Evolutionary conservation across 345 rosid genomes (phyloP).

Genomic region (Cardamine resedifolia): DNA sequence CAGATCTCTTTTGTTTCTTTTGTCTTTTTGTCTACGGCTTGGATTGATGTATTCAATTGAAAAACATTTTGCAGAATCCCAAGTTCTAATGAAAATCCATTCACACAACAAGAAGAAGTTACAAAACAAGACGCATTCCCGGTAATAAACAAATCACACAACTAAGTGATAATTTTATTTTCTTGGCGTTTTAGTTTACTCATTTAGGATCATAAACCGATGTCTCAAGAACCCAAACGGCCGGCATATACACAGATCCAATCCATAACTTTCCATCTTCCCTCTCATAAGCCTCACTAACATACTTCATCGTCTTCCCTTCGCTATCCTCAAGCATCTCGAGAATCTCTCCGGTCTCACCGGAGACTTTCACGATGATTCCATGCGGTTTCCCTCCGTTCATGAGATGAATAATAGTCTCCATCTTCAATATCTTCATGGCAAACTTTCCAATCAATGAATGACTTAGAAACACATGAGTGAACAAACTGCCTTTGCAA

Average conservation of each 20-base stretch:
- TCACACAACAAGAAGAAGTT: background rate
- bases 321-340: slow-evolving; percentile 51
- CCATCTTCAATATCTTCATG: slow-evolving; percentile 41
- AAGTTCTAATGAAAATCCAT: background rate
- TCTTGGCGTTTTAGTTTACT: background rate
- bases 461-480: slow-evolving; percentile 37
- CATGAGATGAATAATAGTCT: slow-evolving; percentile 43
- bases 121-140: background rate
- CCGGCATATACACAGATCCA: slow-evolving; percentile 59
- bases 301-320: slow-evolving; percentile 47
- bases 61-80: slow-evolving; percentile 13
- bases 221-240: slow-evolving; percentile 42
- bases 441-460: slow-evolving; percentile 41
- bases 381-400: slow-evolving; percentile 60
- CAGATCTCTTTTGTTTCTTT: no score
- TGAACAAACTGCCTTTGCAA: slow-evolving; percentile 5
- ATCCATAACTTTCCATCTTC: slow-evolving; percentile 57
- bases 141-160: background rate
- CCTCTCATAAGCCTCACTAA: slow-evolving; percentile 69
- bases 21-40: no score
- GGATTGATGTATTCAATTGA: background rate
- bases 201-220: slow-evolving; percentile 12
- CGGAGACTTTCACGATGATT: slow-evolving; percentile 44
- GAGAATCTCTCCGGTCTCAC: slow-evolving; percentile 53
- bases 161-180: background rate